phyloP scores from a whole-genome alignment of 345 rosid genomes.

The Raphanus raphanistrum region DNA sequence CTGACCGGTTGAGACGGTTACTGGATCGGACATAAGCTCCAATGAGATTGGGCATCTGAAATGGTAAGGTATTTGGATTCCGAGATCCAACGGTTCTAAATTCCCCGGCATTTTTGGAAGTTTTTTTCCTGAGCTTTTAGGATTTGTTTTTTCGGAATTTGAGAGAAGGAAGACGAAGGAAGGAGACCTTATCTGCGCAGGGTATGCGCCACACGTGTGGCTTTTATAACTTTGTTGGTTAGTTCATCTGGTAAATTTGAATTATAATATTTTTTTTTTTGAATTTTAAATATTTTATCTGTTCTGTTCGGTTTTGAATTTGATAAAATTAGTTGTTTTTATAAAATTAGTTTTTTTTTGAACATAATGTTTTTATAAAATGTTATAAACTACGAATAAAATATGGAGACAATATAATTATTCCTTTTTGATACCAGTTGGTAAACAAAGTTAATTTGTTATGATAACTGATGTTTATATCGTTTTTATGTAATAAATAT shows the following conservation, averaged over 20 bases:
- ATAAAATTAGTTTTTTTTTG: no score
- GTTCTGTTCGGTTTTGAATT: no score
- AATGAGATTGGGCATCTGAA: slow-evolving; percentile 97
- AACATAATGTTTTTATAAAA: no score
- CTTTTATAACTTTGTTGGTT: slow-evolving; percentile 48
- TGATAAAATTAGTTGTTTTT: no score
- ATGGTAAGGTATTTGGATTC: slow-evolving; percentile 79
- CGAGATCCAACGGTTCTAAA: slow-evolving; percentile 77
- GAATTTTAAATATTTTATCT: no score
- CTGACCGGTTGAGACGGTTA: slow-evolving; percentile 86
- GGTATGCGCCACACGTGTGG: slow-evolving; percentile 67
- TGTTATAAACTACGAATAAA: no score
- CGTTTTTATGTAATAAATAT: no score
- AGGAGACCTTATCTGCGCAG: slow-evolving; percentile 48
- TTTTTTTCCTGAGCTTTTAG: neutral
- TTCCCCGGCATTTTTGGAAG: slow-evolving; percentile 53
- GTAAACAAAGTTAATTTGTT: neutral
- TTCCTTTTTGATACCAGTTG: no score
- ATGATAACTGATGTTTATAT: neutral
- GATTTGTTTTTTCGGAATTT: neutral
- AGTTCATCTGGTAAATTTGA: slow-evolving; percentile 6
- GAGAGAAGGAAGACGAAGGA: slow-evolving; percentile 29
- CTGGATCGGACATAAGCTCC: slow-evolving; percentile 97
- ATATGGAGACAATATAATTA: no score
- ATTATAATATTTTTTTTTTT: no score